Percentiles rank a stretch among this genome's conserved stretches.
phyloP scores from a whole-genome alignment of 371 early-diverging fungal genomes.

The Dentiscutata heterogama region DNA sequence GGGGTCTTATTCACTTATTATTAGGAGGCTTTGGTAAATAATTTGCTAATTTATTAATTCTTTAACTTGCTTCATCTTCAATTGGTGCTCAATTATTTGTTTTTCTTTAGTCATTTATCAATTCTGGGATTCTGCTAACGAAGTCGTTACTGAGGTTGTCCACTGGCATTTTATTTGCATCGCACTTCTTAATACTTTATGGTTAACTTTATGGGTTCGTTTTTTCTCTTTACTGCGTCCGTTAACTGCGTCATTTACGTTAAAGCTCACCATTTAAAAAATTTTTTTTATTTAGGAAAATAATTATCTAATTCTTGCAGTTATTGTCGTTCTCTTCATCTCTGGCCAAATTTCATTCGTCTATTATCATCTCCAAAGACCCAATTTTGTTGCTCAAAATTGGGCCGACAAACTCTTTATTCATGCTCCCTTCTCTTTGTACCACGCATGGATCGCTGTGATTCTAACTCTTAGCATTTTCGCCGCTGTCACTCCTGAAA shows the following conservation, averaged over 20 bases:
- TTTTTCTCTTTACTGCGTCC: too few species aligned
- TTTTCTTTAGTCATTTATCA: constrained; percentile 50
- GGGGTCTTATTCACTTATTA: constrained; percentile 73
- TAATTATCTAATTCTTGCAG: constrained; percentile 13
- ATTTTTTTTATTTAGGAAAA: too few species aligned
- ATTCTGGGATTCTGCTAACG: constrained; percentile 69
- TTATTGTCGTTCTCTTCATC: background rate
- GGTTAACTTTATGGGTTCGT: constrained; percentile 70
- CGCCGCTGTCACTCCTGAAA: constrained; percentile 63
- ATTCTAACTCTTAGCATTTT: constrained; percentile 69
- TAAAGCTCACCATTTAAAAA: too few species aligned
- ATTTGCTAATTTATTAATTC: background rate
- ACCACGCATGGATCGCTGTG: constrained; percentile 78
- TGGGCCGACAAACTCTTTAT: constrained; percentile 67
- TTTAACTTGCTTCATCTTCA: background rate
- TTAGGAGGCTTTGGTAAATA: constrained; percentile 65
- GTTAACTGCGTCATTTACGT: background rate
- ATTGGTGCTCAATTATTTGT: background rate
- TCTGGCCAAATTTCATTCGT: background rate
- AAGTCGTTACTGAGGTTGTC: constrained; percentile 70
- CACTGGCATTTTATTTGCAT: constrained; percentile 76
- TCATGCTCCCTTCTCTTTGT: constrained; percentile 80
- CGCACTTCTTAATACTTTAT: constrained; percentile 64
- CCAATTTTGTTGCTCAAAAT: constrained; percentile 58
- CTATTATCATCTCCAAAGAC: constrained; percentile 53